Conservation (phyloP, 805 yeast genomes). For the Suhomyces pyralidae region DNA sequence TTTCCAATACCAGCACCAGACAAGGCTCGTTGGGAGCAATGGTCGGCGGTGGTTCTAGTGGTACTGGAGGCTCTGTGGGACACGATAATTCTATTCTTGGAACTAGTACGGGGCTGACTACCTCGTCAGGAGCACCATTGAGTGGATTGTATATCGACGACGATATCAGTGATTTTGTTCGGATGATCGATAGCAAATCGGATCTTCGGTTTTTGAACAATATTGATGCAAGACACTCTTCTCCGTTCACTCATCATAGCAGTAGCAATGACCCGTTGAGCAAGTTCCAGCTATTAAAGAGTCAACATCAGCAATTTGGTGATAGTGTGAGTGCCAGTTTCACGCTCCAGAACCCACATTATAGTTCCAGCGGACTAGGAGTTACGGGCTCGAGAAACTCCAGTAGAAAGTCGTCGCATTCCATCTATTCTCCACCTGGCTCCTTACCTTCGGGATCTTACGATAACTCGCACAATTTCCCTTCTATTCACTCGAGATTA, state of each 20-base stretch:
- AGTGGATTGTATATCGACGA: constrained; percentile 50
- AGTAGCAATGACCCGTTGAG: constrained; percentile 41
- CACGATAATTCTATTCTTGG: constrained; percentile 25
- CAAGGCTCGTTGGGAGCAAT: constrained; percentile 15
- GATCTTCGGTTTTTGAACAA: constrained; percentile 39
- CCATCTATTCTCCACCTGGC: constrained; percentile 24
- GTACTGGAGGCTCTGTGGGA: constrained; percentile 15
- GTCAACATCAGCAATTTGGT: constrained; percentile 52
- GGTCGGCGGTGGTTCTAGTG: constrained; percentile 9
- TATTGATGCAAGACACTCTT: constrained; percentile 15
- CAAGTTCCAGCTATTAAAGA: constrained; percentile 50
- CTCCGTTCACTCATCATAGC: constrained; percentile 11
- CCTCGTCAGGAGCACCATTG: constrained; percentile 30
- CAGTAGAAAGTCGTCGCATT: constrained; percentile 32
- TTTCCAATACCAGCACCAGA: constrained; percentile 32
- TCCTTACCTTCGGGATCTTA: constrained; percentile 24
- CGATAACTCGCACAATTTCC: constrained; percentile 24
- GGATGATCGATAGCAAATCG: constrained; percentile 62
- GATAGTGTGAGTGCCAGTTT: constrained; percentile 56
- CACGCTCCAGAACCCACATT: constrained; percentile 24
- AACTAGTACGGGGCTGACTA: constrained; percentile 35
- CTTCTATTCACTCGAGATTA: constrained; percentile 33
- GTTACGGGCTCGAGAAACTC: constrained; percentile 17
- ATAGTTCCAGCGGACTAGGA: constrained; percentile 5
- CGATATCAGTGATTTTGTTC: constrained; percentile 68